phyloP scores from a whole-genome alignment of 148 eudicot genomes.

The Silene uniflora region DNA sequence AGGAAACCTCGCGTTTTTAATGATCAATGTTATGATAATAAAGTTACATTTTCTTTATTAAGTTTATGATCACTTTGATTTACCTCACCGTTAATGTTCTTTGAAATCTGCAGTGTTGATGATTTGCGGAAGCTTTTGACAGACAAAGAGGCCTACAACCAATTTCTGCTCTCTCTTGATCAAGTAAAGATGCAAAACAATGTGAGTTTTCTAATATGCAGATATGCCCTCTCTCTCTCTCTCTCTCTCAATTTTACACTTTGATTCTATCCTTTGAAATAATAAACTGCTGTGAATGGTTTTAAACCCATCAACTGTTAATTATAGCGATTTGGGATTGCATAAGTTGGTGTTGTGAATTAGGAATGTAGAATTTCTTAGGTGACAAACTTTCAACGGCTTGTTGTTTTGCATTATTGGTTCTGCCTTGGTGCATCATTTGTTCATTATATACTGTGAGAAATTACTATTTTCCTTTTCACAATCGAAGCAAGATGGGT shows the following conservation, averaged over 20 bases:
- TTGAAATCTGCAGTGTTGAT: constrained; percentile 29
- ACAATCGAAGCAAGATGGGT: background rate
- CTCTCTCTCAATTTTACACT: background rate
- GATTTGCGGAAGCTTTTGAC: constrained; percentile 34
- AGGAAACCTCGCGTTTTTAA: background rate
- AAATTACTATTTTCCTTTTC: background rate
- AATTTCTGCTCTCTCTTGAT: constrained; percentile 36
- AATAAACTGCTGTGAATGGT: background rate
- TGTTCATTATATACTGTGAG: background rate
- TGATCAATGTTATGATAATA: background rate
- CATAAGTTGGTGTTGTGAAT: background rate
- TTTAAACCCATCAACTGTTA: background rate
- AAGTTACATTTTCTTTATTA: background rate
- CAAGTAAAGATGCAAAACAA: constrained; percentile 42
- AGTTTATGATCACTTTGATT: constrained; percentile 4
- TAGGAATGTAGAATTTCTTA: no score
- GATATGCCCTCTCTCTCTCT: background rate
- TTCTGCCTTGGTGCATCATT: background rate
- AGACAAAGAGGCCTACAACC: constrained; percentile 36
- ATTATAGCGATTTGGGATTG: background rate
- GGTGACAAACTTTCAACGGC: constrained; percentile 4
- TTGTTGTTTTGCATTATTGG: background rate
- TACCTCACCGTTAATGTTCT: constrained; percentile 1
- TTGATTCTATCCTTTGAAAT: constrained; percentile 1
- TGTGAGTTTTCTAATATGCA: constrained; percentile 21